These are phyloP conservation scores for Ensete glaucum DNA, from an alignment of 176 grass and related monocot genomes.

Conservation along the genomic window DNA sequence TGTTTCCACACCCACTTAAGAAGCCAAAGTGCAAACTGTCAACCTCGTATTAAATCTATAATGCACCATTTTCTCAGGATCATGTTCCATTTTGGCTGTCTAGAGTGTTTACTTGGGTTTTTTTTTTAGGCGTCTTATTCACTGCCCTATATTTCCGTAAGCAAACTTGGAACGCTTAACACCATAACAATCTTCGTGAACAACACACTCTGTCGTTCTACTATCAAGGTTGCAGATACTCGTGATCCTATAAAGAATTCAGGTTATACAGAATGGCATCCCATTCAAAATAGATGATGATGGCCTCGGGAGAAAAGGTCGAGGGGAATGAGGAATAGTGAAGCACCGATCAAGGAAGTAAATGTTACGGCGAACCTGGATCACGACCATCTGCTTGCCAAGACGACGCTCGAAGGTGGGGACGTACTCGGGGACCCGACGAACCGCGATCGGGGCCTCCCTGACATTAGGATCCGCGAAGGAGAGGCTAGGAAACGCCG, in stretches of 20 bases:
- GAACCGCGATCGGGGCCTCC: slow-evolving; percentile 32
- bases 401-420: slow-evolving; percentile 29
- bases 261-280: too few species aligned
- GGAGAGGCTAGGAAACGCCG: slow-evolving; percentile 58
- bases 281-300: too few species aligned
- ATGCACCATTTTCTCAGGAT: background rate
- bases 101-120: background rate
- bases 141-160: background rate
- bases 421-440: slow-evolving; percentile 29
- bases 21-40: too few species aligned
- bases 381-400: slow-evolving; percentile 45
- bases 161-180: background rate
- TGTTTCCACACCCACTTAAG: too few species aligned
- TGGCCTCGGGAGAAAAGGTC: too few species aligned
- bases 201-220: background rate
- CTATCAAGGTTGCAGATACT: too few species aligned
- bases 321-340: too few species aligned
- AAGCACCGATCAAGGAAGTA: background rate
- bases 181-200: background rate
- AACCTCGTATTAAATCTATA: too few species aligned
- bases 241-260: too few species aligned
- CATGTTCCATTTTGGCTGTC: background rate
- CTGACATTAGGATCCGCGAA: slow-evolving; percentile 46
- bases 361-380: slow-evolving; percentile 36
- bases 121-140: background rate